Evolutionary conservation across 257 asterid species (phyloP), one percentile per base, ranked within the genome.

Genomic region (Verbascum thapsus): DNA sequence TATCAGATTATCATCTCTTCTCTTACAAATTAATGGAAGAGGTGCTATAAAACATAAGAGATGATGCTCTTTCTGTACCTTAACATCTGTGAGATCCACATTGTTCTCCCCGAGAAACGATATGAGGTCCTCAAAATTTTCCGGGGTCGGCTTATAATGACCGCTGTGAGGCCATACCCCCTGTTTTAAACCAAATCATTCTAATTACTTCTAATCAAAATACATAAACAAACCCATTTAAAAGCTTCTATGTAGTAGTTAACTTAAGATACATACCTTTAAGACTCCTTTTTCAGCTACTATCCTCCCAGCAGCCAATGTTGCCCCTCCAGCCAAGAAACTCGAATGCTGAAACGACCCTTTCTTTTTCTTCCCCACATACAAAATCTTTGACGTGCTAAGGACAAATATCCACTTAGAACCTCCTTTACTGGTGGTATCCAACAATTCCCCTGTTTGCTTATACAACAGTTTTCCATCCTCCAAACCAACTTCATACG

Each of bases 111-210:
- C 45, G n/a, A 85, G 78, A 70, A 85, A 85, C 7, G 81, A 73
- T 50, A 80, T 35, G 71, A 85, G 76, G 43, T 80, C 85, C 32
- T 80, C 80, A 53, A 85, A 82, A 63, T 82, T 82, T 58, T 85
- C 89, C 9, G 75, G 86, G 35, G 86, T 85, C 3, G 88, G 92
- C 23, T 72, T 61, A 58, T 85, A 85, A 45, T 85, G 92, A 18
- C 92, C 92, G 22, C 92, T 82, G 78, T 85, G 88, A 53, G 92
- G 88, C 86, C 88, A 85, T 11, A 80, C 83, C 8, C 80, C 81
- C 83, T 81, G 73, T 49, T 32, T 17, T 44, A 49, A 44, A n/a
- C n/a, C 44, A 48, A 3, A n/a, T n/a, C n/a, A n/a, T n/a, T n/a
- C n/a, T n/a, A n/a, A n/a, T n/a, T n/a, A n/a, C n/a, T n/a, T n/a